Conservation (phyloP, 1,284 basidiomycete species). For the Ceratobasidium sp. region DNA sequence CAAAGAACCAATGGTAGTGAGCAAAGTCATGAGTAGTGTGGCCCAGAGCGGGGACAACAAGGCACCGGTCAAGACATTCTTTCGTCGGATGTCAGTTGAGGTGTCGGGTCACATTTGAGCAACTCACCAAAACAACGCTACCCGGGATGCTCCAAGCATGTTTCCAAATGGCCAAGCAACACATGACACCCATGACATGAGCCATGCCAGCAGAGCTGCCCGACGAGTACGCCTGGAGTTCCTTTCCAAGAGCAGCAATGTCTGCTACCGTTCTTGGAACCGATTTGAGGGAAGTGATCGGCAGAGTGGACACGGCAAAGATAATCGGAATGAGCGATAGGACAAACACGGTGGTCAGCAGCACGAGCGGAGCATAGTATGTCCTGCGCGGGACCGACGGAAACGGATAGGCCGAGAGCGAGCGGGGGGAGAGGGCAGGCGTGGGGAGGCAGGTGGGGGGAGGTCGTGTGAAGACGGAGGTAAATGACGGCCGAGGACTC, state of each 20-base stretch:
- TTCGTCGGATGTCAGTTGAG: constrained; percentile 49
- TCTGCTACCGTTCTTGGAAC: constrained; percentile 83
- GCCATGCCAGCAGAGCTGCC: constrained; percentile 68
- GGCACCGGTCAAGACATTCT: constrained; percentile 60
- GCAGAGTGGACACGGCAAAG: constrained; percentile 68
- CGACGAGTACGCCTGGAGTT: constrained; percentile 73
- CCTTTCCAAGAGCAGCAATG: constrained; percentile 77
- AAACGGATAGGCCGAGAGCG: constrained; percentile 18
- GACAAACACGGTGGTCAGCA: constrained; percentile 46
- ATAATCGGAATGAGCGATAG: constrained; percentile 57
- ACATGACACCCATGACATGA: constrained; percentile 83
- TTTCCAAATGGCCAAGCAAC: constrained; percentile 79
- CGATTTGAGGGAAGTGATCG: constrained; percentile 69
- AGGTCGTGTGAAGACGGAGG: constrained; percentile 39
- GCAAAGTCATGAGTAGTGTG: constrained; percentile 79
- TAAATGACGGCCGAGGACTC: constrained; percentile 31
- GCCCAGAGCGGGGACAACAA: constrained; percentile 76
- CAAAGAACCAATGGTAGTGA: constrained; percentile 87
- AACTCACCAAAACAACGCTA: constrained; percentile 77
- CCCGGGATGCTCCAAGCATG: constrained; percentile 95
- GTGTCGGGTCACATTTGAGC: background rate
- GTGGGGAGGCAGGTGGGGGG: constrained; percentile 26
- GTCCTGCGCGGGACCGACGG: constrained; percentile 22
- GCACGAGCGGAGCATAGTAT: constrained; percentile 45
- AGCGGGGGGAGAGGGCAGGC: constrained; percentile 26